Base-by-base conservation (phyloP, 129 eudicot genomes). In the Ambrosia artemisiifolia region DNA sequence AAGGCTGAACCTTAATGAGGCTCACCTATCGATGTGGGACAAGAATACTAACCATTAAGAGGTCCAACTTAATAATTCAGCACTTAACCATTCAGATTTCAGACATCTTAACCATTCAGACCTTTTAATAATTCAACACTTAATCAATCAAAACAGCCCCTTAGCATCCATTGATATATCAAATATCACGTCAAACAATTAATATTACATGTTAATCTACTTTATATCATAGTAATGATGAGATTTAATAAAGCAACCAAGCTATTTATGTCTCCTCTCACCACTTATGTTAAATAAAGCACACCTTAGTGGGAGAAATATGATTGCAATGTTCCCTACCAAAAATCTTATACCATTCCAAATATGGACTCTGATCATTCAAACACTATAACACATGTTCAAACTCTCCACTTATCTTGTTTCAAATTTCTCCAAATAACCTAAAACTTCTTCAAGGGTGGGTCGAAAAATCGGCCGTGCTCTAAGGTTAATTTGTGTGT, bases 271-370 rank as follows among this genome's bases (percentile, higher is more conserved):
- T 17, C 70, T 35, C 68, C 44, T 28, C 63, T 65, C 47, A 54
- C 38, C 69, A 56, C 40, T 51, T 30, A 76, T 19, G 55, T 14
- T 9, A 6, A 11, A 78, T 0, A 71, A 54, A 50, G 73, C 51
- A 63, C 11, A 71, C 11, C 19, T 54, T 71, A 16, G 62, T 78
- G 68, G 73, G 18, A 46, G 73, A 71, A 42, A 49, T 43, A 78
- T 78, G 68, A 71, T 65, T 78, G 72, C 77, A 78, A 40, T 44
- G 66, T 71, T 43, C 77, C 77, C 78, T 63, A 42, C 82, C 72
- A 78, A 78, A 71, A 44, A 64, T 63, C 81, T 63, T 11, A 18
- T 70, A 20, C 72, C 56, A 38, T 63, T 47, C 4, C 80, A 69
- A 53, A 28, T 74, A 64, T 62, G 67, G 71, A 50, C 44, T 24